These are phyloP conservation scores for Ceratocystis destructans DNA, from an alignment of 2,329 filamentous ascomycete species.

Conservation along the genomic window DNA sequence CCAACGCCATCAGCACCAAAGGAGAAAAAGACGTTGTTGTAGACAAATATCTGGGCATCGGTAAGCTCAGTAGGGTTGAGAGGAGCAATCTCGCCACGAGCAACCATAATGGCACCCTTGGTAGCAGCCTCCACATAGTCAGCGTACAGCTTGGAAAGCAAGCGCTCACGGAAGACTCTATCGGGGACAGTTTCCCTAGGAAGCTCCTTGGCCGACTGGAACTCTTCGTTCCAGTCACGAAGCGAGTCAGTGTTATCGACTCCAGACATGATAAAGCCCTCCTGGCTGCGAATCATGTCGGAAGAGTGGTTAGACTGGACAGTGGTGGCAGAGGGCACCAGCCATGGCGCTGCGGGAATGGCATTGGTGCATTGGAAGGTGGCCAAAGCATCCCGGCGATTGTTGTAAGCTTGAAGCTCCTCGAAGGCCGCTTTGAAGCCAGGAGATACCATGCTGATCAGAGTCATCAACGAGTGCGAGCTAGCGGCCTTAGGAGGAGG, in stretches of 20 bases:
- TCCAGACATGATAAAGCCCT: conserved; percentile 78
- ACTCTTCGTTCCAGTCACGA: conserved; percentile 97
- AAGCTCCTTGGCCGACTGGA: conserved; percentile 89
- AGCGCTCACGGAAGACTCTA: conserved; percentile 82
- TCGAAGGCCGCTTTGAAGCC: conserved; percentile 68
- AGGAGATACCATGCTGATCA: conserved; percentile 67
- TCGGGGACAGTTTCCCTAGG: conserved; percentile 91
- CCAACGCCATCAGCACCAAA: conserved; percentile 95
- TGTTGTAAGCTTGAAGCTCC: conserved; percentile 70
- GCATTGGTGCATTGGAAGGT: conserved; percentile 95
- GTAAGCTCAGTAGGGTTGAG: conserved; percentile 85
- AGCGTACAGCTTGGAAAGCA: conserved; percentile 90
- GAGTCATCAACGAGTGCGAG: conserved; percentile 72
- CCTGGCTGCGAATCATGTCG: conserved; percentile 80
- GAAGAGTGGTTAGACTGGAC: conserved; percentile 56
- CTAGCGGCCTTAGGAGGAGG: conserved; percentile 62
- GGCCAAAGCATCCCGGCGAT: conserved; percentile 71
- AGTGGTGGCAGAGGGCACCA: conserved; percentile 57
- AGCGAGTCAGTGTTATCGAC: conserved; percentile 89
- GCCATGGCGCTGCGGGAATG: conserved; percentile 82
- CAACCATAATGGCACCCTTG: conserved; percentile 80
- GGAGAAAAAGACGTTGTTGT: conserved; percentile 99
- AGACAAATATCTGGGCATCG: conserved; percentile 96
- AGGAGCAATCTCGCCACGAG: conserved; percentile 79
- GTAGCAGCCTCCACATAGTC: conserved; percentile 96